Base-by-base conservation (phyloP, 2,329 filamentous ascomycete genomes). In the Epichloe gansuensis region DNA sequence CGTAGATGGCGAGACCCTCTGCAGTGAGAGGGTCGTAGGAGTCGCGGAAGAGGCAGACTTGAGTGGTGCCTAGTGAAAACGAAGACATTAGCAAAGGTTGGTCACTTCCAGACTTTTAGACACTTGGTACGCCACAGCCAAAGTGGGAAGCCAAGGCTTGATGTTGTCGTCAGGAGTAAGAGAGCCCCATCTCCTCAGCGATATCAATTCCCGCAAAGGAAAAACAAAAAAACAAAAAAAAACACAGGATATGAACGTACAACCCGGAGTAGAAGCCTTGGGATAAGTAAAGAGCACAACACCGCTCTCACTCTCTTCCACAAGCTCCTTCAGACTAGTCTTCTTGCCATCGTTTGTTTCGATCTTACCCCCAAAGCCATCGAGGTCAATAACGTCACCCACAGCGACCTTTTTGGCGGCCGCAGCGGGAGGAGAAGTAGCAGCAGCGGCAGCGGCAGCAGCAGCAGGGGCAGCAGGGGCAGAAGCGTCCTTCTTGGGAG, bases 231-330 rank as follows among this genome's bases (percentile, higher is more conserved):
- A 17, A 17, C 17, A 27, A 5, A 27, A 5, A 5, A 40, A 34
- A 3, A 6, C 17, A 21, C n/a, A 47, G 3, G 9, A 21, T 15
- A 38, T 21, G n/a, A 15, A 66, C 88, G 80, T 81, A 95, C 91
- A 97, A 56, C 91, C 91, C 39, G 89, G 88, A 23, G 93, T 98
- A 31, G 86, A 93, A 12, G 93, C 93, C 71, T 87, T 94, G 54
- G 93, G 93, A 65, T 97, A 97, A 35, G 90, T 96, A 68, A 98
- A 96, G 34, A 97, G 73, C 36, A 95, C 88, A 43, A 97, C 85
- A 27, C 91, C 93, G 38, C 79, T 76, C 71, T 87, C 83, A 77
- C 89, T 95, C 64, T 85, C 79, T 49, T 89, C 84, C 47, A 96
- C 78, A 25, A 98, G 81, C 60, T 82, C 75, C 71, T 88, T 85